Evolutionary conservation across 306 rosid genomes (phyloP), one percentile per base, ranked within the genome.

Genomic region (Acacia acuminata): DNA sequence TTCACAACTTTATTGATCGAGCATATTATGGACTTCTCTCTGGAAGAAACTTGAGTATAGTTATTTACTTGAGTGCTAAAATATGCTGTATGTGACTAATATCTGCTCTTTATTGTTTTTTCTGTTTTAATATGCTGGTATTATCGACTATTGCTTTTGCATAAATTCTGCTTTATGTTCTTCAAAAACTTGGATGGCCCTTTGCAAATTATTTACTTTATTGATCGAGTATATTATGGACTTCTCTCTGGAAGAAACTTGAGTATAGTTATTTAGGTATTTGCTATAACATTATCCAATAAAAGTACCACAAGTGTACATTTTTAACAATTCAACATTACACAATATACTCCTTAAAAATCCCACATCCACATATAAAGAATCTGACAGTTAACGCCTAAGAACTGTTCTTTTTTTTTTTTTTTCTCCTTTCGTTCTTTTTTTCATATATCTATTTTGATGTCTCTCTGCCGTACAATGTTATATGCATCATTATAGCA

Each of bases 161-260:
- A 5, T 48, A 73, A 73, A 15, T 73, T 73, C 34, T 48, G 24
- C 30, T 38, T n/a, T n/a, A n/a, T 24, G 25, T 58, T 58, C 65
- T 22, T n/a, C 12, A n/a, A 58, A 58, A 11, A 42, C 19, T 42
- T 44, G 24, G 58, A 68, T 36, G 50, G 56, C 72, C 81, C 71
- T 22, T 66, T 76, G n/a, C 44, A 71, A 45, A 77, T 65, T 77
- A n/a, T 76, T 64, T 8, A 76, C 74, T 24, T 72, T 50, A 30
- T 30, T 50, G 71, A 67, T 76, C 51, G 25, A 12, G 58, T 53
- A 53, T 68, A 50, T 72, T 17, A 20, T 69, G 74, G 74, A 40
- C 4, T 19, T 68, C 44, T 40, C 43, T 68, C 43, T 36, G 40
- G 6, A 66, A 14, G 20, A 65, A 30, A 65, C n/a, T 61, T 24